Percentiles rank a stretch among this genome's conserved stretches.
Evolutionary conservation across 768 basidiomycete species (phyloP).

Genomic region (Hemileccinum rubropunctum): DNA sequence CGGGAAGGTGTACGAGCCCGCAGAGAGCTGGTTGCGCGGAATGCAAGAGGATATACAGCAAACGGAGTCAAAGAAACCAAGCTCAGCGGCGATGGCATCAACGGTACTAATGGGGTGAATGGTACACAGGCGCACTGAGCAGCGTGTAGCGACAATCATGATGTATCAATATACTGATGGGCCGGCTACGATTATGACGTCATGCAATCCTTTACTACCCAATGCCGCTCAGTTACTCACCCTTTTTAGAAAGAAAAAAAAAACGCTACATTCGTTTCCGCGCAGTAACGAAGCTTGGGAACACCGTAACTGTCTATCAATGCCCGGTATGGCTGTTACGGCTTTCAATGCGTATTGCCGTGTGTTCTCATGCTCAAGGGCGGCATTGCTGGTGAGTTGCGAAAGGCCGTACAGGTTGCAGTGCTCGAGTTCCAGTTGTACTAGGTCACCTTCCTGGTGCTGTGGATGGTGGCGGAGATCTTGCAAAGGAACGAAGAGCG

Average conservation of each 20-base stretch:
- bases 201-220: background rate
- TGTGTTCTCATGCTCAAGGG: background rate
- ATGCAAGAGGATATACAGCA: constrained; percentile 12
- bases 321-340: background rate
- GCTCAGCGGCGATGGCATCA: constrained; percentile 10
- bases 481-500: background rate
- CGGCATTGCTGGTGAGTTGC: constrained; percentile 6
- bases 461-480: constrained; percentile 16
- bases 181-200: constrained; percentile 9
- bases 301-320: background rate
- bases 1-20: constrained; percentile 86
- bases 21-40: constrained; percentile 45
- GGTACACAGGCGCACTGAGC: constrained; percentile 9
- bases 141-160: background rate
- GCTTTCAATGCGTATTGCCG: background rate
- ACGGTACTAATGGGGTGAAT: constrained; percentile 19
- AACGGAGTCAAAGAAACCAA: constrained; percentile 11
- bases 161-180: background rate
- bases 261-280: no score
- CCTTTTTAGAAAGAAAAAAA: background rate
- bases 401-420: background rate
- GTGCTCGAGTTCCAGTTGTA: background rate
- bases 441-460: constrained; percentile 16
- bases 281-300: background rate
- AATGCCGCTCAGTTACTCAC: background rate